These are phyloP conservation scores for Yarrowia yakushimensis DNA, from an alignment of 805 yeast species.

Conservation along the genomic window DNA sequence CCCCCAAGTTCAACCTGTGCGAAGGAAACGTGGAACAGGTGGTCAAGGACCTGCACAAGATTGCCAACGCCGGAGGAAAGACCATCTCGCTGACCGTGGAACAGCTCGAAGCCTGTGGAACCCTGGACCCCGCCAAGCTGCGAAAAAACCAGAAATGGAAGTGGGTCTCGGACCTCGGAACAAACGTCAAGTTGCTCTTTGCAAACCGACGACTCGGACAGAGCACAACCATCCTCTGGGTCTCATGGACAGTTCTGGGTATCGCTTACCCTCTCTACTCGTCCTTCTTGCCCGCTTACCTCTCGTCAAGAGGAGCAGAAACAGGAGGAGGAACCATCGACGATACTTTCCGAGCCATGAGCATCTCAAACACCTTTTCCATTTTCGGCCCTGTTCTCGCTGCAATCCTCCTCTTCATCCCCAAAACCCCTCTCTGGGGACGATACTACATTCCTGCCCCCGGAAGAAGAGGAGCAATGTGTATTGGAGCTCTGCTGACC, in stretches of 20 bases:
- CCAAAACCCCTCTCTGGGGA: neutral
- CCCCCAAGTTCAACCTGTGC: constrained; percentile 54
- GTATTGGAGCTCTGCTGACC: constrained; percentile 49
- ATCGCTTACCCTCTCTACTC: constrained; percentile 48
- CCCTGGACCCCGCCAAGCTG: neutral
- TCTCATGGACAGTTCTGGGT: constrained; percentile 58
- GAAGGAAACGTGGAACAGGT: constrained; percentile 51
- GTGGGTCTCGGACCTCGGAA: constrained; percentile 9
- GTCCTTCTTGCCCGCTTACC: constrained; percentile 27
- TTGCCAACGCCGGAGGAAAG: constrained; percentile 48
- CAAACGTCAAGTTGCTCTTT: constrained; percentile 13
- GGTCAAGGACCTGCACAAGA: constrained; percentile 43
- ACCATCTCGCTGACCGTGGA: constrained; percentile 46
- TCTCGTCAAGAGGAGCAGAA: constrained; percentile 48
- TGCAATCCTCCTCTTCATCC: neutral
- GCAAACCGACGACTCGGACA: constrained; percentile 12
- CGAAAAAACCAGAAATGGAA: neutral
- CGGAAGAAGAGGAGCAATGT: constrained; percentile 56
- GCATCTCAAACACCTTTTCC: constrained; percentile 47
- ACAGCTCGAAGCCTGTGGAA: constrained; percentile 48
- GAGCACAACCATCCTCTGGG: neutral
- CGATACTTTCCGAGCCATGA: constrained; percentile 33
- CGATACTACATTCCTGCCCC: constrained; percentile 35
- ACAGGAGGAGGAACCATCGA: constrained; percentile 32
- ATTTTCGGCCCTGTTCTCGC: constrained; percentile 47